Evolutionary conservation across 805 yeast species (phyloP).

Genomic region (Spathaspora passalidarum): DNA sequence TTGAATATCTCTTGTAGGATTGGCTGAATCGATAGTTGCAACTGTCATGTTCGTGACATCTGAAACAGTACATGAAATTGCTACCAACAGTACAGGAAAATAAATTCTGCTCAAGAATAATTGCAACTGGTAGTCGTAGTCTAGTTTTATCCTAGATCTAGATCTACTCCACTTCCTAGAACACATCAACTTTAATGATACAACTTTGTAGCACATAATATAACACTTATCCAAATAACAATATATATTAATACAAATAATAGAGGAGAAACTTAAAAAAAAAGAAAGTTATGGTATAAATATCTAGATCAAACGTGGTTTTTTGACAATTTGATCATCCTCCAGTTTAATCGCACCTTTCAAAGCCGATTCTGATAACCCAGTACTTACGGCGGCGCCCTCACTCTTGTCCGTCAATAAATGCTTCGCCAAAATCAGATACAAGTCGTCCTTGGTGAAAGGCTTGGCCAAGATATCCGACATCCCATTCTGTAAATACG

Average conservation of each 20-base stretch:
- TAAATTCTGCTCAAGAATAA: too few relatives aligned
- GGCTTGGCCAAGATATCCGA: constrained; percentile 92
- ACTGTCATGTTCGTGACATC: too few relatives aligned
- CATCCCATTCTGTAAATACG: constrained; percentile 84
- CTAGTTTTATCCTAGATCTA: too few relatives aligned
- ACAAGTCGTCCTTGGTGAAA: constrained; percentile 82
- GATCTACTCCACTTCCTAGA: too few relatives aligned
- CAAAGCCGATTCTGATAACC: too few relatives aligned
- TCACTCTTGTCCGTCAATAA: constrained; percentile 40
- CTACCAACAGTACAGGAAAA: too few relatives aligned
- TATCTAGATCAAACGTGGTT: not conserved
- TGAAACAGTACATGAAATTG: too few relatives aligned
- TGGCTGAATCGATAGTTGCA: too few relatives aligned
- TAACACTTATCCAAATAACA: not conserved
- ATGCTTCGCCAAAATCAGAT: constrained; percentile 73
- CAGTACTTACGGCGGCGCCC: too few relatives aligned
- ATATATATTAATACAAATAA: not conserved
- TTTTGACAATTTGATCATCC: not conserved
- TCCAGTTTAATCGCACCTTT: not conserved
- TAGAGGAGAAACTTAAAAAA: not conserved
- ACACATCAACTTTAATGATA: too few relatives aligned
- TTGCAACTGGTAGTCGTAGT: too few relatives aligned
- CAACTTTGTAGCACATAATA: not conserved
- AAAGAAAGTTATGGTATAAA: not conserved
- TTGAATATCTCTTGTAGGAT: too few relatives aligned